phyloP scores from a whole-genome alignment of 1,284 basidiomycete species.

The Microbotryomycetes sp. region DNA sequence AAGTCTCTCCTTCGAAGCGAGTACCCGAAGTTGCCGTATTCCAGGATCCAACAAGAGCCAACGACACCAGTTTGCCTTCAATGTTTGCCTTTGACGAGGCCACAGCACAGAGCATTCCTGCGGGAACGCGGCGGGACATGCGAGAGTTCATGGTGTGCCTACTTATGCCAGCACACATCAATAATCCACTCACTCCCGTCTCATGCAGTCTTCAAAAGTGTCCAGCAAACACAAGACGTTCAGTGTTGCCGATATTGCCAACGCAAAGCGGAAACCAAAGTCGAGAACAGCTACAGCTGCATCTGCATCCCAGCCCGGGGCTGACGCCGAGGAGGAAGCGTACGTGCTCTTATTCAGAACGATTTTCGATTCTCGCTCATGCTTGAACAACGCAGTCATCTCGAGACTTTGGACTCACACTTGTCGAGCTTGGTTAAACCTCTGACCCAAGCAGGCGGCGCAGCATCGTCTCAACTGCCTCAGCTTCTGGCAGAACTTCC shows the following conservation, averaged over 20 bases:
- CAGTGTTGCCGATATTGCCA: constrained; percentile 21
- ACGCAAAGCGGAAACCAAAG: constrained; percentile 11
- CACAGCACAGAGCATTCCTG: neutral
- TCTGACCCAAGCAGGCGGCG: constrained; percentile 2
- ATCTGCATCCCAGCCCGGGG: neutral
- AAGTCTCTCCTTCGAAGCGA: neutral
- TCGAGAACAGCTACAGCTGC: neutral
- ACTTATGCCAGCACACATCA: neutral
- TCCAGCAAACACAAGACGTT: constrained; percentile 19
- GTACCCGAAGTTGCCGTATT: neutral
- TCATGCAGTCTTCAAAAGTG: constrained; percentile 19
- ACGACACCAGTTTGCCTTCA: neutral
- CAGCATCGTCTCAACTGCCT: constrained; percentile 9
- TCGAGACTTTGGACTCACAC: constrained; percentile 23
- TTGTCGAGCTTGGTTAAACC: constrained; percentile 24
- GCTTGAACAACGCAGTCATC: constrained; percentile 6
- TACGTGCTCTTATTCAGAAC: neutral
- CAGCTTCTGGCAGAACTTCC: constrained; percentile 23
- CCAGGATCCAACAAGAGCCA: neutral
- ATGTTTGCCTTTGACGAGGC: neutral
- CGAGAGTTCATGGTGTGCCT: constrained; percentile 24
- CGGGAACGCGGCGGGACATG: constrained; percentile 10
- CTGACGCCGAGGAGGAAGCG: constrained; percentile 17
- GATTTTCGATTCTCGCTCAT: too few species aligned
- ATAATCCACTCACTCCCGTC: neutral